Conservation (phyloP, 2,329 filamentous ascomycete species). For the Apiospora koreana region DNA sequence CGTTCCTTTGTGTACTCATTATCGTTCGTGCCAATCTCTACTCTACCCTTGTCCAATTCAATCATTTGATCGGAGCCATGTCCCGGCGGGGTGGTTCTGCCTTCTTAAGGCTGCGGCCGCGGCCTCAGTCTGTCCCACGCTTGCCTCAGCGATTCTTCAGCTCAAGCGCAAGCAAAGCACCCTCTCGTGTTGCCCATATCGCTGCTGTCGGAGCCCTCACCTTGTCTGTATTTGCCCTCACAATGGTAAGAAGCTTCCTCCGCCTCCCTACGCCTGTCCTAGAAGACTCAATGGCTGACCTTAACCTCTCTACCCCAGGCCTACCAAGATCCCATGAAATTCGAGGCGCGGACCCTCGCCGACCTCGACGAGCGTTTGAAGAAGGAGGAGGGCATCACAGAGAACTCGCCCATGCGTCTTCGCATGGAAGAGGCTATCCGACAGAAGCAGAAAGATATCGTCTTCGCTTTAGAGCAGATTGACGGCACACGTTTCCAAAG, state of each 20-base stretch:
- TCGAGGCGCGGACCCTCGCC: slow-evolving; percentile 73
- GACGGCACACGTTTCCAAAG: slow-evolving; percentile 81
- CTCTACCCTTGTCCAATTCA: background rate
- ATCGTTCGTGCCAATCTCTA: background rate
- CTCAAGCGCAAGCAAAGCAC: slow-evolving; percentile 2
- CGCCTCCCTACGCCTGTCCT: background rate
- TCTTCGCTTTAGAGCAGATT: slow-evolving; percentile 77
- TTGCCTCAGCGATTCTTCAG: slow-evolving; percentile 11
- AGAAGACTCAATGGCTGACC: slow-evolving; percentile 12
- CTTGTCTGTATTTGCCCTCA: slow-evolving; percentile 12
- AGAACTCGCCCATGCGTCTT: slow-evolving; percentile 89
- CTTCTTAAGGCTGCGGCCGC: slow-evolving; percentile 13
- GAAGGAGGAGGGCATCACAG: slow-evolving; percentile 72
- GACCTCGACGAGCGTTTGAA: slow-evolving; percentile 83
- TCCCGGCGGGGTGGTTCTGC: slow-evolving; percentile 10
- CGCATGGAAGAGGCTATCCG: slow-evolving; percentile 98
- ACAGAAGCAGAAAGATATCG: slow-evolving; percentile 86
- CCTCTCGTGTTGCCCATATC: background rate
- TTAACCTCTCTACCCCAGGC: slow-evolving; percentile 33
- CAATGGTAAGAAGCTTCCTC: slow-evolving; percentile 10
- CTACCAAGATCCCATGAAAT: slow-evolving; percentile 41
- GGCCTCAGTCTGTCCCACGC: slow-evolving; percentile 4
- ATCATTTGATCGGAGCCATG: slow-evolving; percentile 5
- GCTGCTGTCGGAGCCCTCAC: slow-evolving; percentile 11
- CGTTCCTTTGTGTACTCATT: slow-evolving; percentile 10